These are phyloP conservation scores for Candida odintsovae DNA, from an alignment of 805 yeast genomes.

Conservation along the genomic window DNA sequence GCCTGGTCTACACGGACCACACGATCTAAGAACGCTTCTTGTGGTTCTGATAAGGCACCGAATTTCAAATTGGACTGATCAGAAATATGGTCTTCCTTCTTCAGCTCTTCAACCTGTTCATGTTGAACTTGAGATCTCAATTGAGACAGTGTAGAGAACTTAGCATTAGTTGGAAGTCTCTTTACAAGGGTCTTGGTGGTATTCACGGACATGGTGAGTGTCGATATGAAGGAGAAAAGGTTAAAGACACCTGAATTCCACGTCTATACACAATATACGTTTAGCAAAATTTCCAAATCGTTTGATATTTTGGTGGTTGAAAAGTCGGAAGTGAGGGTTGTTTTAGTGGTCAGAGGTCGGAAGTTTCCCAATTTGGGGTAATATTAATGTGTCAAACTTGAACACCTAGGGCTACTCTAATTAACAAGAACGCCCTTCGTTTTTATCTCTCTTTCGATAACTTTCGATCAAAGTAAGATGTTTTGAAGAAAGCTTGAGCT, in stretches of 20 bases:
- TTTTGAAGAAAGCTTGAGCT: conserved; percentile 15
- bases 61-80: background rate
- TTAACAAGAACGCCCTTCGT: no score
- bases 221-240: background rate
- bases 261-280: background rate
- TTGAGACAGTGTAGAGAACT: background rate
- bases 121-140: background rate
- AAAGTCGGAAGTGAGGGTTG: background rate
- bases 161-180: background rate
- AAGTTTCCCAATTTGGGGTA: background rate
- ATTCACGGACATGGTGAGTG: background rate
- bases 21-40: conserved; percentile 64
- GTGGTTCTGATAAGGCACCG: conserved; percentile 33
- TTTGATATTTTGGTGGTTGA: background rate
- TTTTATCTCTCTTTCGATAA: background rate
- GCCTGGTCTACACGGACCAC: conserved; percentile 94
- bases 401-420: no score
- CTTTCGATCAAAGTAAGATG: background rate
- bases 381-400: background rate
- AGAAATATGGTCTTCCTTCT: background rate
- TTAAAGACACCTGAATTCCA: background rate
- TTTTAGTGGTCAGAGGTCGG: no score
- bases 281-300: background rate
- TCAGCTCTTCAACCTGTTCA: background rate
- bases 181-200: background rate